phyloP scores from a whole-genome alignment of 2,329 filamentous ascomycete genomes.

The Dendryphion nanum region DNA sequence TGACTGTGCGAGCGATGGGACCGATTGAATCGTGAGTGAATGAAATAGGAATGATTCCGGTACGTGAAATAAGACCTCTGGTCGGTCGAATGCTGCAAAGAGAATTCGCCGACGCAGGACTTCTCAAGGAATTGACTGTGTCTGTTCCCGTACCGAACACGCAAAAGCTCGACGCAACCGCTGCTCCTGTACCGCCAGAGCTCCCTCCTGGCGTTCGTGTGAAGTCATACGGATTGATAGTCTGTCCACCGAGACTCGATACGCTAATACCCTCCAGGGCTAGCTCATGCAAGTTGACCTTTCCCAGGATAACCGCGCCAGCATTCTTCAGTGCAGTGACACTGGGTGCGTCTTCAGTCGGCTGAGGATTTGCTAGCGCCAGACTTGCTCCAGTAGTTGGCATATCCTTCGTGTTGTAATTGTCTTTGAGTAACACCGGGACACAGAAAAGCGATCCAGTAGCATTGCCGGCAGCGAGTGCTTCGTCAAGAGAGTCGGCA shows the following conservation, averaged over 20 bases:
- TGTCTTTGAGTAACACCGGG: conserved; percentile 64
- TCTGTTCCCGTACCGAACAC: conserved; percentile 60
- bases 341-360: conserved; percentile 50
- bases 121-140: conserved; percentile 60
- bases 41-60: conserved; percentile 57
- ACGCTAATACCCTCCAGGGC: conserved; percentile 63
- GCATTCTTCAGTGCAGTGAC: conserved; percentile 50
- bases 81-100: conserved; percentile 61
- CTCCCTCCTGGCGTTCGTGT: conserved; percentile 65
- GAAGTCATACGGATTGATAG: conserved; percentile 64
- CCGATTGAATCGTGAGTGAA: conserved; percentile 58
- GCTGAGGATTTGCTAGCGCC: conserved; percentile 50
- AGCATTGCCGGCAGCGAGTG: conserved; percentile 48
- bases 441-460: conserved; percentile 59
- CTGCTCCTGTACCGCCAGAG: conserved; percentile 62
- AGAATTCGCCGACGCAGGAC: conserved; percentile 60
- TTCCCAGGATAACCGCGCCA: conserved; percentile 57
- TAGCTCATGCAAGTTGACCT: conserved; percentile 61
- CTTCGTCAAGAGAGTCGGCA: conserved; percentile 52
- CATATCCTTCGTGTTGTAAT: conserved; percentile 57
- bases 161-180: conserved; percentile 57
- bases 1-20: conserved; percentile 52
- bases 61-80: conserved; percentile 49
- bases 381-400: conserved; percentile 58
- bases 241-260: conserved; percentile 64